Conservation (phyloP, 2,329 filamentous ascomycete species). For the Xylariales sp. region DNA sequence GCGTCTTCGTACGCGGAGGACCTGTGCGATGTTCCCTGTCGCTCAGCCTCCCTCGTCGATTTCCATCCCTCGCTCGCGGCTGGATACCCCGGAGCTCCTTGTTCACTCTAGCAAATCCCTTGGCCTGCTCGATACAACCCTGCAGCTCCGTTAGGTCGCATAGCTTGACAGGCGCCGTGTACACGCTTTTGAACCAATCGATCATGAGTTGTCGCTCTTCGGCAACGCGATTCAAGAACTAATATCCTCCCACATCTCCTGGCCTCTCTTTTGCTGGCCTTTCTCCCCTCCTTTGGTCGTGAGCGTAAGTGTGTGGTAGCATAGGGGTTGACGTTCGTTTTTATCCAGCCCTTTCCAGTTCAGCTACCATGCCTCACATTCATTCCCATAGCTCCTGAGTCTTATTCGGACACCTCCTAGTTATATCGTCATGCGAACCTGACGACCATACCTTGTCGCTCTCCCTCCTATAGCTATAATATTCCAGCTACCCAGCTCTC, state of each 20-base stretch:
- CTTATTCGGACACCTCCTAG: slow-evolving; percentile 3
- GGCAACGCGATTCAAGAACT: slow-evolving; percentile 22
- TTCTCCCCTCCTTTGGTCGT: slow-evolving; percentile 9
- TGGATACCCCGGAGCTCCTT: slow-evolving; percentile 3
- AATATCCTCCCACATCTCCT: slow-evolving; percentile 18
- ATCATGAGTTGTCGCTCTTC: slow-evolving; percentile 17
- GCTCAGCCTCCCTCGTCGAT: neutral
- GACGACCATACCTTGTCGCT: slow-evolving; percentile 8
- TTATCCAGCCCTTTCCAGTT: slow-evolving; percentile 7
- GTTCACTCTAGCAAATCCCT: slow-evolving; percentile 5
- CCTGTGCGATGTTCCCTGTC: too few species aligned
- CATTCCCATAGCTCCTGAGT: slow-evolving; percentile 2
- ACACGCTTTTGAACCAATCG: slow-evolving; percentile 25
- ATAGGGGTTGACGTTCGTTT: slow-evolving; percentile 10
- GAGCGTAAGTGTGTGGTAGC: slow-evolving; percentile 9
- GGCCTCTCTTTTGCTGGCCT: slow-evolving; percentile 17
- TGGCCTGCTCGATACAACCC: slow-evolving; percentile 16
- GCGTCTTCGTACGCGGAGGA: too few species aligned
- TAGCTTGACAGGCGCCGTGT: slow-evolving; percentile 23
- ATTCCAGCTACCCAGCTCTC: slow-evolving; percentile 1
- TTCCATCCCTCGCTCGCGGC: neutral
- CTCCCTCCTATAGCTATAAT: slow-evolving; percentile 9
- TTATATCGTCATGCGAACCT: slow-evolving; percentile 10
- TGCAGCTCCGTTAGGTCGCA: slow-evolving; percentile 25
- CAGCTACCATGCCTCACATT: slow-evolving; percentile 7